Percentiles rank a stretch among this genome's conserved stretches.
Evolutionary conservation across 2,329 filamentous ascomycete species (phyloP).

Genomic region (Fusarium sp.): DNA sequence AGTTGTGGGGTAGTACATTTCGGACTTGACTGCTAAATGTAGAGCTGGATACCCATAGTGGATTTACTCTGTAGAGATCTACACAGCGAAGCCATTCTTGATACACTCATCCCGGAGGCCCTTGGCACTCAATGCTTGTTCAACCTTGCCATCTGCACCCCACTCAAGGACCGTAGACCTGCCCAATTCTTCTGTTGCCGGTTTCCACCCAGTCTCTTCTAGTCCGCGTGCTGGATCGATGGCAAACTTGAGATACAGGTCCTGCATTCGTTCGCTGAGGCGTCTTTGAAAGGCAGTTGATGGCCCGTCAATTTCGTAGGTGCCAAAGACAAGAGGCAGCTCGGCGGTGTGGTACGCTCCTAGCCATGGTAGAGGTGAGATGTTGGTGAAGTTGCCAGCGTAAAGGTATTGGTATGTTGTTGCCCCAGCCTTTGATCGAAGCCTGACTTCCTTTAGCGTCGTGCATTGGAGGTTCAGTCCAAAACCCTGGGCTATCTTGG

Average conservation of each 20-base stretch:
- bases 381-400: conserved; percentile 32
- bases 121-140: neutral
- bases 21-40: neutral
- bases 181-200: neutral
- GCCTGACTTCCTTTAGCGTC: conserved; percentile 14
- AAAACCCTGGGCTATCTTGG: conserved; percentile 10
- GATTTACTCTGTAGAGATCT: neutral
- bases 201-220: conserved; percentile 3
- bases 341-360: conserved; percentile 32
- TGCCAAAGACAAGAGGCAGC: conserved; percentile 31
- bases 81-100: conserved; percentile 3
- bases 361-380: conserved; percentile 30
- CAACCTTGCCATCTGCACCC: conserved; percentile 9
- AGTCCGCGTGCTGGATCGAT: conserved; percentile 17
- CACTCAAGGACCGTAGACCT: conserved; percentile 15
- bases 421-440: conserved; percentile 19
- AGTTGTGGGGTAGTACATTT: neutral
- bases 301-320: neutral
- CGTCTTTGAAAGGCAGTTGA: conserved; percentile 18
- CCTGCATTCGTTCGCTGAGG: conserved; percentile 30
- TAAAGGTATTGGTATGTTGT: conserved; percentile 32
- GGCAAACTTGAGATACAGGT: conserved; percentile 24
- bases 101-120: conserved; percentile 10
- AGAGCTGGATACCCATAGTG: neutral
- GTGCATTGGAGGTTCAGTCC: conserved; percentile 25